These are phyloP conservation scores for Pittosporum tobira DNA, from an alignment of 129 eudicot genomes.

Conservation along the genomic window DNA sequence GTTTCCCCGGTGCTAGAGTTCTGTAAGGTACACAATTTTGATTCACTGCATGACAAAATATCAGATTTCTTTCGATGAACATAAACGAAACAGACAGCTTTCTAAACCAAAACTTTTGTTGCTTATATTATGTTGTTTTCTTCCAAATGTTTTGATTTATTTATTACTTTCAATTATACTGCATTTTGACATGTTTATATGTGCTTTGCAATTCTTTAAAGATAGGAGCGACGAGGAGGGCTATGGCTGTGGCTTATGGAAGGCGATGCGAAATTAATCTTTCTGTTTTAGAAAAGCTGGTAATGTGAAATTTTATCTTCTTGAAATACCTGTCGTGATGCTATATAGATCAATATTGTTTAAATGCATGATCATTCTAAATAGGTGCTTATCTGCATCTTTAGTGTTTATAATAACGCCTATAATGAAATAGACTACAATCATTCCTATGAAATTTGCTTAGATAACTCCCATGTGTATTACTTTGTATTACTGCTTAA, in stretches of 20 bases:
- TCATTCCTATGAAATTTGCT: background rate
- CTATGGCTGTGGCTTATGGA: constrained; percentile 75
- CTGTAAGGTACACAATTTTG: constrained; percentile 46
- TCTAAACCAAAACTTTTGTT: background rate
- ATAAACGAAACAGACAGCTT: background rate
- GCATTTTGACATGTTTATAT: background rate
- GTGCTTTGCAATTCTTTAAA: constrained; percentile 19
- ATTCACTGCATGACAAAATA: background rate
- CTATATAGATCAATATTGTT: background rate
- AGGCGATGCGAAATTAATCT: constrained; percentile 79
- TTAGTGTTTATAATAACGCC: no score
- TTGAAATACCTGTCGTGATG: constrained; percentile 12
- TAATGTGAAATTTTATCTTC: constrained; percentile 20
- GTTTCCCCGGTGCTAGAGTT: constrained; percentile 75
- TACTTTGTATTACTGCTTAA: background rate
- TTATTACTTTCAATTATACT: background rate
- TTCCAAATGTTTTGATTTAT: background rate
- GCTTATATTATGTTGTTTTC: background rate
- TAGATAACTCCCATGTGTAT: background rate
- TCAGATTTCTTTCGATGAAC: background rate
- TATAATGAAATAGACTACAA: background rate
- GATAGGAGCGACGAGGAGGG: constrained; percentile 83
- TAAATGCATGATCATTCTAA: background rate
- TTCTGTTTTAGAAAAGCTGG: constrained; percentile 68
- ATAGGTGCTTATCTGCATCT: background rate